These are phyloP conservation scores for Vaccinium myrtillus DNA, from an alignment of 148 eudicot species.

Conservation along the genomic window DNA sequence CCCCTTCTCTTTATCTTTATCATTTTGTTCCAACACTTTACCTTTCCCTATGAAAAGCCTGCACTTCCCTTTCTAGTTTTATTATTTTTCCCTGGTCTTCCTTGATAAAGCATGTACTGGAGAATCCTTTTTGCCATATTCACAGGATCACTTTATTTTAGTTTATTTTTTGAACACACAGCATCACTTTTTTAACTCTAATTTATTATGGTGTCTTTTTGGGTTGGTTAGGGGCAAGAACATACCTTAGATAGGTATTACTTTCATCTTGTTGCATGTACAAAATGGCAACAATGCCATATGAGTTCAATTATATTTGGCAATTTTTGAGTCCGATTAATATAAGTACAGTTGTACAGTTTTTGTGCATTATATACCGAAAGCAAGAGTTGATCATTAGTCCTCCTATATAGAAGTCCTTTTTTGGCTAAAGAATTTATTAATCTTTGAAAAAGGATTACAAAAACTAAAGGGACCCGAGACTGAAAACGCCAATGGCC, in stretches of 20 bases:
- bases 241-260: not conserved
- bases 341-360: not conserved
- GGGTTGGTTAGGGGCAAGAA: not conserved
- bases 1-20: not conserved
- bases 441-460: too few relatives aligned
- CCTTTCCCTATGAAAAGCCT: conserved; percentile 1
- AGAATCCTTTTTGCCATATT: not conserved
- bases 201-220: not conserved
- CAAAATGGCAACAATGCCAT: not conserved
- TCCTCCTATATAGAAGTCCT: too few relatives aligned
- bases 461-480: too few relatives aligned
- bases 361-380: not conserved
- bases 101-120: not conserved
- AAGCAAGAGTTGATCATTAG: not conserved
- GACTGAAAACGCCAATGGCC: too few relatives aligned
- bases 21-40: not conserved
- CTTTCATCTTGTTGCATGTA: not conserved
- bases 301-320: not conserved
- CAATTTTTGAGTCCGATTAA: not conserved
- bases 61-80: not conserved
- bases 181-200: not conserved
- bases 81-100: not conserved
- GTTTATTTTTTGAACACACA: too few relatives aligned
- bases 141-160: not conserved
- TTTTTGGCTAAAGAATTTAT: too few relatives aligned